Percentiles rank a stretch among this genome's conserved stretches.
These are phyloP conservation scores for Chlorophyllum brunneum DNA, from an alignment of 768 basidiomycete species.

Conservation along the genomic window DNA sequence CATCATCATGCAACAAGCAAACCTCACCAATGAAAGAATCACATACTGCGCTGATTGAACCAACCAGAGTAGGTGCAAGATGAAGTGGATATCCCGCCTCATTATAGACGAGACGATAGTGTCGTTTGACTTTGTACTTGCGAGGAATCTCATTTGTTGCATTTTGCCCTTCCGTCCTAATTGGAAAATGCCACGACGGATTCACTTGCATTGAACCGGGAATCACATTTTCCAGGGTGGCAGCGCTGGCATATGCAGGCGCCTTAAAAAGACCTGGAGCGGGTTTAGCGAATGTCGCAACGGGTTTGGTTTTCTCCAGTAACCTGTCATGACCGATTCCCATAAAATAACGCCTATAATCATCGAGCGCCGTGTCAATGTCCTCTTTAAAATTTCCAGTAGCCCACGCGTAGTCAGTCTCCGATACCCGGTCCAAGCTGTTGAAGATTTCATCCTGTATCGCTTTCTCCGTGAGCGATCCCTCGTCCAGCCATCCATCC, in stretches of 20 bases:
- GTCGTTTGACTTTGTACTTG: neutral
- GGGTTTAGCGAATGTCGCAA: neutral
- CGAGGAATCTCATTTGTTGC: no score
- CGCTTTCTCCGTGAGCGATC: no score
- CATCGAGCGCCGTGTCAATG: neutral
- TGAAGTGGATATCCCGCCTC: constrained; percentile 11
- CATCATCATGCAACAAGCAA: neutral
- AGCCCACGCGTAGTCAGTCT: no score
- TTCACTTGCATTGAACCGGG: no score
- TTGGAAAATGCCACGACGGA: no score
- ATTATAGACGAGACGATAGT: neutral
- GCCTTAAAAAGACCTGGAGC: neutral
- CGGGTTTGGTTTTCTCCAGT: neutral
- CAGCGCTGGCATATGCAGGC: no score
- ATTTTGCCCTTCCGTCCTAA: neutral
- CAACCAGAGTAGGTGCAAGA: constrained; percentile 24
- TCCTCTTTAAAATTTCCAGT: neutral
- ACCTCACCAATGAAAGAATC: neutral
- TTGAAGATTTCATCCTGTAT: constrained; percentile 14
- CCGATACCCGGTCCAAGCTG: neutral
- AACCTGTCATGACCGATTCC: neutral
- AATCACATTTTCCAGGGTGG: no score
- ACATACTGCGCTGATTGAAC: neutral
- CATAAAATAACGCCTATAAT: neutral
- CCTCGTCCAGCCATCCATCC: no score